Evolutionary conservation across 2,329 filamentous ascomycete species (phyloP).

Genomic region (Trichoderma aggressivum): DNA sequence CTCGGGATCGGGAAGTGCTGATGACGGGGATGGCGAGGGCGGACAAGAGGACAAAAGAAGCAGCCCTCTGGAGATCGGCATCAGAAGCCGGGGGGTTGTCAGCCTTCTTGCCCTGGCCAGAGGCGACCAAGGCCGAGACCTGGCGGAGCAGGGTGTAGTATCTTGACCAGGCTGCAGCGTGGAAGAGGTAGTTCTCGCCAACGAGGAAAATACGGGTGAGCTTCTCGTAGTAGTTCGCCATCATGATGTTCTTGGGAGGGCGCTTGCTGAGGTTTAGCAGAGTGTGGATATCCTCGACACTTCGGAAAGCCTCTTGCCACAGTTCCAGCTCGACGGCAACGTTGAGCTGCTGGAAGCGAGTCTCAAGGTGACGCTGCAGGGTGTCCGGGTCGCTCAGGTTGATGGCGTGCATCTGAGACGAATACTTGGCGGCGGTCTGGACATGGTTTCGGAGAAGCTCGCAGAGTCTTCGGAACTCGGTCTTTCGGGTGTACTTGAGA

Average conservation of each 20-base stretch:
- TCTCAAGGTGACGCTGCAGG: constrained; percentile 93
- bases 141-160: constrained; percentile 96
- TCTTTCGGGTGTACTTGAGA: constrained; percentile 96
- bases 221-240: constrained; percentile 99
- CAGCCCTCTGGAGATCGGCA: constrained; percentile 86
- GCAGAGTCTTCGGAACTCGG: constrained; percentile 96
- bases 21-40: constrained; percentile 98
- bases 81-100: constrained; percentile 90
- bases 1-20: constrained; percentile 93
- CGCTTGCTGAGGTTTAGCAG: constrained; percentile 97
- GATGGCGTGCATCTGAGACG: constrained; percentile 98
- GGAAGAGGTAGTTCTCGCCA: constrained; percentile 99
- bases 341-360: constrained; percentile 96
- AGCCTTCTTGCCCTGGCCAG: constrained; percentile 84
- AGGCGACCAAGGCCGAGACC: constrained; percentile 76
- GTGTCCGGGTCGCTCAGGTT: constrained; percentile 98
- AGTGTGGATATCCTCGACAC: constrained; percentile 97
- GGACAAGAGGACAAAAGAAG: constrained; percentile 91
- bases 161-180: constrained; percentile 93
- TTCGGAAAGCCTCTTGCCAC: constrained; percentile 99
- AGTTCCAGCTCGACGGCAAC: constrained; percentile 96
- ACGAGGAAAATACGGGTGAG: constrained; percentile 97
- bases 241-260: constrained; percentile 98
- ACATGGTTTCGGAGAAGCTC: constrained; percentile 98
- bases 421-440: constrained; percentile 98